Evolutionary conservation across 805 yeast genomes (phyloP), one percentile per base, ranked within the genome.

Genomic region (Blastobotrys terrestris): DNA sequence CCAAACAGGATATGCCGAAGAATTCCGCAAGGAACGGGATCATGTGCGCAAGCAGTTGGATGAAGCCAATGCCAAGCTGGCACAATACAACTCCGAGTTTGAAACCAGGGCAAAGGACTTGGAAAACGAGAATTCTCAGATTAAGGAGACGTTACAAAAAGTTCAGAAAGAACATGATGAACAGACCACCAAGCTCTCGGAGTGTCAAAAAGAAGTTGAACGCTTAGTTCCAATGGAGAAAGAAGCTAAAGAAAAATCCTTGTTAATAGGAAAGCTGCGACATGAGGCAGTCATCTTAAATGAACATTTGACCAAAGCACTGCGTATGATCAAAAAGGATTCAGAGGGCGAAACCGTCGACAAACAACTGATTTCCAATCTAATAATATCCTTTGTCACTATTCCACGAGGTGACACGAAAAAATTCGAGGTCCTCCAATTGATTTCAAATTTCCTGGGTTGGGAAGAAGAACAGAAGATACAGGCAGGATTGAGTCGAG

Each of bases 281-380:
- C 98, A 92, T 67, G 99, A 94, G 67, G 92, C 95, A 1, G 92
- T 94, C 7, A 87, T 88, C 21, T 72, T 92, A 53, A 94, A 94
- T 66, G 99, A 94, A 65, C 98, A 94, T 70, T 72, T 94, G 51
- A 90, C 96, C n/a, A 92, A 94, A 63, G 95, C 98, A 1, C 71
- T 92, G 56, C 81, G 88, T 21, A 75, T 92, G 77, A 78, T 94
- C 54, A 88, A 90, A 61, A 84, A 84, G 63, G 86, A 84, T 50
- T 80, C 87, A 42, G 81, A 82, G 40, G 80, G 89, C 5, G 87
- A 84, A 48, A 77, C 84, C 6, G 89, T 92, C 1, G 98, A 92
- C 67, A 84, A 85, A 64, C 96, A 91, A 66, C 78, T 94, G 55
- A 81, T 94, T 3, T 85, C 97, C 1, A 94, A 94, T 66, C 74